Evolutionary conservation across 2,329 filamentous ascomycete genomes (phyloP), one percentile per base, ranked within the genome.

Genomic region (Gyromitra esculenta): DNA sequence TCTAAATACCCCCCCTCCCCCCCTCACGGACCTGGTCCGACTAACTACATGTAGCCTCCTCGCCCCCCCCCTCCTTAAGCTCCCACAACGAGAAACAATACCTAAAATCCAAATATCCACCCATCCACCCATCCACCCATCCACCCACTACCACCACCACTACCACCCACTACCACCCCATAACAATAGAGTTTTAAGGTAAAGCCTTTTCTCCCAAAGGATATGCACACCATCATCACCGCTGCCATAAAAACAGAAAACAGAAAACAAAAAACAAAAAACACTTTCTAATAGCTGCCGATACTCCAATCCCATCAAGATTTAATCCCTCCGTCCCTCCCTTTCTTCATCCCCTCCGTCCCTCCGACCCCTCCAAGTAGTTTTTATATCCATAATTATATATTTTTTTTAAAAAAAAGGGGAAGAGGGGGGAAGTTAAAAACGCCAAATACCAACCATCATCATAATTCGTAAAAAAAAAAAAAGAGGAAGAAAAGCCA

Each of bases 281-380:
- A 54, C 57, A 62, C 57, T 62, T 21, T 62, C 39, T 54, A 57
- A 35, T n/a, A 37, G 37, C n/a, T 63, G 45, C 21, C 59, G 3
- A 41, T 63, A 63, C 59, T 63, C 59, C 59, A 63, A 48, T 45
- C 59, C 59, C 18, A 43, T 39, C 52, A 18, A 57, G n/a, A n/a
- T 57, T 57, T 57, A 13, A n/a, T 57, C 41, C 25, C 37, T 41
- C 41, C 18, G n/a, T 21, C 37, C 39, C 59, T 45, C 18, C 18
- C 9, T 45, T 45, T 48, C 45, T 62, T 63, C 25, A 31, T 31
- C 25, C 25, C 25, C 25, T 4, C 3, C 3, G 2, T 4, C 25
- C 2, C 25, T 31, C 25, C 25, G 3, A 31, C 25, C 25, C 25
- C 25, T 31, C 25, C 25, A 31, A 31, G 25, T 31, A 31, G 25